Evolutionary conservation across 495 filamentous ascomycete genomes (phyloP).

Genomic region (Hyaloscypha bicolor): DNA sequence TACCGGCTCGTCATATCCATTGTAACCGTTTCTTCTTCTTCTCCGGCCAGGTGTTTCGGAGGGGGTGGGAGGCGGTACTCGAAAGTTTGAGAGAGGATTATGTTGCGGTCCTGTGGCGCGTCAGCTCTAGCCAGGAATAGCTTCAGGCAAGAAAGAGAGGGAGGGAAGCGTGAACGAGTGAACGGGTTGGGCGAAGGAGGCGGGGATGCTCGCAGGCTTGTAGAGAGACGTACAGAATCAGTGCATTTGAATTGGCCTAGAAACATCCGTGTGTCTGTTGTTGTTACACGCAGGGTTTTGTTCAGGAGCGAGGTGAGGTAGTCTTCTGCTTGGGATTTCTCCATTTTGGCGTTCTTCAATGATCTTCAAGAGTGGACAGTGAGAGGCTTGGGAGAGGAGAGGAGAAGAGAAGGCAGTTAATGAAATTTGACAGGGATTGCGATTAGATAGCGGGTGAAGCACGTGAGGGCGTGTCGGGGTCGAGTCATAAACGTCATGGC

Average conservation of each 20-base stretch:
- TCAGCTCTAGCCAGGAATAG: background rate
- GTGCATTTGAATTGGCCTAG: conserved; percentile 91
- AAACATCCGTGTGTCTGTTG: conserved; percentile 86
- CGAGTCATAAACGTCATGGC: conserved; percentile 19
- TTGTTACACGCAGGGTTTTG: conserved; percentile 75
- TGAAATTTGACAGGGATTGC: background rate
- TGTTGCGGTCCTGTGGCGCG: conserved; percentile 66
- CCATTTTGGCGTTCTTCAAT: conserved; percentile 22
- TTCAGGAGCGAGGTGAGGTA: conserved; percentile 59
- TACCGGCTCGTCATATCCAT: conserved; percentile 80
- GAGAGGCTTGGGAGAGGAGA: no score
- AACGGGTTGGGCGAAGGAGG: conserved; percentile 46
- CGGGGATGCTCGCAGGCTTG: background rate
- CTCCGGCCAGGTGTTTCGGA: conserved; percentile 34
- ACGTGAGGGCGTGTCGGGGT: conserved; percentile 17
- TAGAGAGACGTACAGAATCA: conserved; percentile 64
- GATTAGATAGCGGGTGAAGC: conserved; percentile 11
- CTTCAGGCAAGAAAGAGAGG: background rate
- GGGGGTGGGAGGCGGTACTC: conserved; percentile 79
- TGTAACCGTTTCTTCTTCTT: conserved; percentile 35
- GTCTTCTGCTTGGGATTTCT: conserved; percentile 39
- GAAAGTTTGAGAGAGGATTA: conserved; percentile 81
- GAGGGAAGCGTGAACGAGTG: conserved; percentile 38
- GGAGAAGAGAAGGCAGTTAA: background rate
- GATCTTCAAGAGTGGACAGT: background rate